Conservation (phyloP, 208 protist genomes). For the Novymonas esmeraldas region DNA sequence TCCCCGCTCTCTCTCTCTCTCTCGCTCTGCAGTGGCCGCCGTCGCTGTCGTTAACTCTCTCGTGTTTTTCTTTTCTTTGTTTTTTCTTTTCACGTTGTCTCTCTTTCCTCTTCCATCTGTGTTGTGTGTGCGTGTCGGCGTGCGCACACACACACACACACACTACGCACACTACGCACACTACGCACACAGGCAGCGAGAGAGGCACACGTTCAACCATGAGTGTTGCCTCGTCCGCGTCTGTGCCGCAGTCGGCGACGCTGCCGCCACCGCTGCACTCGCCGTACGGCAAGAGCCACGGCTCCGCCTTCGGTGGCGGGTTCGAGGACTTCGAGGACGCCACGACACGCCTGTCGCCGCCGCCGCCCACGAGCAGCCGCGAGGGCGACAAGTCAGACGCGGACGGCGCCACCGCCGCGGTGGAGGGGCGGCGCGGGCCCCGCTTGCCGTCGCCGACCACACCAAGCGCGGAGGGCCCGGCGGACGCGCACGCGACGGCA, state of each 20-base stretch:
- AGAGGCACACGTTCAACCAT: too few relatives aligned
- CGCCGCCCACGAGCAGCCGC: neutral
- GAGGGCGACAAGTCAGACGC: constrained; percentile 7
- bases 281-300: constrained; percentile 13
- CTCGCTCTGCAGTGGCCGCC: neutral
- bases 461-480: constrained; percentile 5
- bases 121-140: neutral
- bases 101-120: constrained; percentile 1
- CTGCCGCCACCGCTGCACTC: constrained; percentile 15
- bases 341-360: neutral
- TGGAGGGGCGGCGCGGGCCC: neutral
- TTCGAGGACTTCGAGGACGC: constrained; percentile 14
- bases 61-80: constrained; percentile 6
- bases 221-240: constrained; percentile 4
- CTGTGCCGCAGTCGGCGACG: neutral
- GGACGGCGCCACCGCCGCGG: neutral
- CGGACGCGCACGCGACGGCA: neutral
- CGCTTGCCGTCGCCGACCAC: constrained; percentile 11
- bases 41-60: constrained; percentile 3
- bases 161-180: too few relatives aligned
- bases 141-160: neutral
- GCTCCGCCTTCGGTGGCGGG: constrained; percentile 6
- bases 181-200: too few relatives aligned
- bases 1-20: constrained; percentile 9
- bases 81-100: neutral